Evolutionary conservation across 106 monocot genomes (phyloP).

Genomic region (Phalaenopsis equestris): DNA sequence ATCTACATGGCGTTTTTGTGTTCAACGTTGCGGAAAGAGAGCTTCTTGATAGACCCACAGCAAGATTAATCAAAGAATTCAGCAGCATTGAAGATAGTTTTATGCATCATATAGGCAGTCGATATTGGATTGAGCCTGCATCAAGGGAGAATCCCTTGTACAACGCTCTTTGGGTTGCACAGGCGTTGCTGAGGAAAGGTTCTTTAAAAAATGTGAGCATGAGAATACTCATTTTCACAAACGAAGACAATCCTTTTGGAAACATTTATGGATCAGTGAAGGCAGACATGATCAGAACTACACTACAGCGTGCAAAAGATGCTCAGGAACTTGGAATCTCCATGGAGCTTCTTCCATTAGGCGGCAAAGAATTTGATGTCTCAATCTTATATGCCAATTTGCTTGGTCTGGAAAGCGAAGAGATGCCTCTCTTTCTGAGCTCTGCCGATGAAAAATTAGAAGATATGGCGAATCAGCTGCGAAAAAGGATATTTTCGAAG

Average conservation of each 20-base stretch:
- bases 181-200: conserved; percentile 80
- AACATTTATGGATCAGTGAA: conserved; percentile 47
- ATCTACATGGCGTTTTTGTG: conserved; percentile 73
- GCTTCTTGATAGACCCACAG: conserved; percentile 77
- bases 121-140: conserved; percentile 54
- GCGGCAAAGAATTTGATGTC: conserved; percentile 56
- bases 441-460: conserved; percentile 70
- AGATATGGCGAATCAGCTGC: conserved; percentile 82
- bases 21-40: conserved; percentile 78
- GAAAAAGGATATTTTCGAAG: conserved; percentile 72
- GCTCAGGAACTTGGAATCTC: conserved; percentile 82
- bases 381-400: conserved; percentile 74
- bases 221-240: conserved; percentile 79
- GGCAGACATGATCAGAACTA: conserved; percentile 88
- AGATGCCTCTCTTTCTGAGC: conserved; percentile 51
- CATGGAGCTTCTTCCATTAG: conserved; percentile 88
- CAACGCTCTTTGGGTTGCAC: conserved; percentile 95
- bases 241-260: conserved; percentile 94
- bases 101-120: conserved; percentile 58
- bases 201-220: conserved; percentile 58
- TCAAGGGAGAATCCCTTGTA: conserved; percentile 83
- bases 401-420: conserved; percentile 64
- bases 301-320: conserved; percentile 7
- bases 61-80: conserved; percentile 88
- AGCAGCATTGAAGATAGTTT: conserved; percentile 51